These are phyloP conservation scores for Exophiala spinifera DNA, from an alignment of 2,329 filamentous ascomycete genomes.

Conservation along the genomic window DNA sequence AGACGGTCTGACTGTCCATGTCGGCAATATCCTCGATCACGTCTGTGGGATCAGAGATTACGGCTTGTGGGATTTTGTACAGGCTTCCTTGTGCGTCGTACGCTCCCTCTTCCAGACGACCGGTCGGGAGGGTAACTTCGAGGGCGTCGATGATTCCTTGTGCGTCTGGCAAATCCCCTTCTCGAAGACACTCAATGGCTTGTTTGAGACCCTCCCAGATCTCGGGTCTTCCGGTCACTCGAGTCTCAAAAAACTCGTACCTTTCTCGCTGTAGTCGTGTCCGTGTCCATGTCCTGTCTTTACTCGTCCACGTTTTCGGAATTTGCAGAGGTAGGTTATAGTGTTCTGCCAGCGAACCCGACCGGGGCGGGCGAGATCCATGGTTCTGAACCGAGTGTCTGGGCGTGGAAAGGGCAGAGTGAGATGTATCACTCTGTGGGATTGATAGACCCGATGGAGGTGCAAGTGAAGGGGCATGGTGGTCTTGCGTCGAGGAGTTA, in stretches of 20 bases:
- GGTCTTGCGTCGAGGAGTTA: constrained; percentile 20
- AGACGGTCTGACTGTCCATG: constrained; percentile 39
- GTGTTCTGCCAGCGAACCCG: constrained; percentile 51
- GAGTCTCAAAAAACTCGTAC: constrained; percentile 83
- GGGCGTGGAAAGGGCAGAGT: constrained; percentile 20
- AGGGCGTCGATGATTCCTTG: constrained; percentile 78
- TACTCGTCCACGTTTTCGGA: constrained; percentile 62
- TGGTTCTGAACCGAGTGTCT: constrained; percentile 11
- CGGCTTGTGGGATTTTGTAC: constrained; percentile 66
- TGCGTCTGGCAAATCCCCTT: constrained; percentile 62
- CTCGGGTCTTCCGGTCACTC: constrained; percentile 72
- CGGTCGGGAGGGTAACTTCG: constrained; percentile 71
- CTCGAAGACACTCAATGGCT: constrained; percentile 66
- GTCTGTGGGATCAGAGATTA: constrained; percentile 66
- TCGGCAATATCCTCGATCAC: constrained; percentile 37
- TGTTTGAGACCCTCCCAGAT: constrained; percentile 74
- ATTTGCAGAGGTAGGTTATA: constrained; percentile 67
- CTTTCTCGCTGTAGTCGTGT: constrained; percentile 67
- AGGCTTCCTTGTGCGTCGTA: constrained; percentile 70
- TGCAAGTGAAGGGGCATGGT: constrained; percentile 8
- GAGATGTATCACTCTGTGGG: constrained; percentile 18
- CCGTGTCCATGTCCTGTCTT: constrained; percentile 67
- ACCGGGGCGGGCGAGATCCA: constrained; percentile 7
- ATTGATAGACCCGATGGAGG: constrained; percentile 19
- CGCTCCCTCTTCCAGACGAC: constrained; percentile 66